These are phyloP conservation scores for Penicillium maclennaniae DNA, from an alignment of 495 filamentous ascomycete genomes.

Conservation along the genomic window DNA sequence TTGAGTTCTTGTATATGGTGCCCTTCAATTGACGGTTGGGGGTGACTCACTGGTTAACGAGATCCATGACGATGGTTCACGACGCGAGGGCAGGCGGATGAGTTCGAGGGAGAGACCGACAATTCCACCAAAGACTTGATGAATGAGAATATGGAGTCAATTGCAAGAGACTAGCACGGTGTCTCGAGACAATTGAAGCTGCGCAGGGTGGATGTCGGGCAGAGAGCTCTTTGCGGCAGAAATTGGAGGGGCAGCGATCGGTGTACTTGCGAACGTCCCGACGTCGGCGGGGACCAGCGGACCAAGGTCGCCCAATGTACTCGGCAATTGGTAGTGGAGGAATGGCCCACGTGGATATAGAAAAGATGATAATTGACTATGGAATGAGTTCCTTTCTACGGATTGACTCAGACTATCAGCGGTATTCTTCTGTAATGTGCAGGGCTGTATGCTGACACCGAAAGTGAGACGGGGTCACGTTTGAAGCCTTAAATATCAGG, in stretches of 20 bases:
- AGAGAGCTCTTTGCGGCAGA: conserved; percentile 25
- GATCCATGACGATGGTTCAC: conserved; percentile 58
- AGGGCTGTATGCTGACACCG: neutral
- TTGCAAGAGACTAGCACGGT: conserved; percentile 6
- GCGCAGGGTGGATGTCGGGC: neutral
- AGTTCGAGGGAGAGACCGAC: neutral
- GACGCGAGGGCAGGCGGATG: conserved; percentile 29
- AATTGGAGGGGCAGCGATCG: conserved; percentile 29
- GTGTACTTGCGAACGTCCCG: neutral
- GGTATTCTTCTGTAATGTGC: neutral
- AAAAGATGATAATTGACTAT: neutral
- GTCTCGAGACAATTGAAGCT: conserved; percentile 2
- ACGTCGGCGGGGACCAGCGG: conserved; percentile 5
- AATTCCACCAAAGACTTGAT: neutral
- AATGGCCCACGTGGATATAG: neutral
- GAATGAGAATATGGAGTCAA: conserved; percentile 4
- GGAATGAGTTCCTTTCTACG: neutral
- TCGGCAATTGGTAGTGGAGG: neutral
- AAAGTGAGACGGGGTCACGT: neutral
- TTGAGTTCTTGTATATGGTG: neutral
- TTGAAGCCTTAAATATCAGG: conserved; percentile 12
- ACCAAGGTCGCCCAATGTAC: neutral
- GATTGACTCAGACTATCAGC: neutral
- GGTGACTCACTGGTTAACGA: conserved; percentile 74
- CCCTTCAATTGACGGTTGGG: conserved; percentile 11